Conservation (phyloP, 441 rosid species). For the Adansonia grandidieri region DNA sequence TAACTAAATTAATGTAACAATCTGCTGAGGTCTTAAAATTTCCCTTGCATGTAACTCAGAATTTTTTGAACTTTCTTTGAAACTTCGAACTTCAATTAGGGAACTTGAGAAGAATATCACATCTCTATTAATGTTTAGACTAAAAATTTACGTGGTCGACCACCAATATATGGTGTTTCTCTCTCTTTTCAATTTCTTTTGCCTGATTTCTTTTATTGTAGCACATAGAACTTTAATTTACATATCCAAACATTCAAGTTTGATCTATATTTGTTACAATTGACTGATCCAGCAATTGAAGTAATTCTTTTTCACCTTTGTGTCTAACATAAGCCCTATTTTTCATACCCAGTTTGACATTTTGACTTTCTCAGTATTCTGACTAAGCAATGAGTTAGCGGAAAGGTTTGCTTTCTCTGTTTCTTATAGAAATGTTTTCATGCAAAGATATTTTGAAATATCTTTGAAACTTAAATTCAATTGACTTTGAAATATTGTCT, state of each 20-base stretch:
- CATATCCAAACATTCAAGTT: not conserved
- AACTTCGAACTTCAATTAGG: not conserved
- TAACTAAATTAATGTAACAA: not conserved
- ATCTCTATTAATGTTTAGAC: not conserved
- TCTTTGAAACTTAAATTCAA: not conserved
- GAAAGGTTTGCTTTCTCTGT: not conserved
- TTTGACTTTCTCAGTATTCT: not conserved
- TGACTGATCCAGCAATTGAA: not conserved
- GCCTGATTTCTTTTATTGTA: not conserved
- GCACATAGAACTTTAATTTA: not conserved
- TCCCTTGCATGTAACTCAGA: not conserved
- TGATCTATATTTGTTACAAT: not conserved
- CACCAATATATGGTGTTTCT: not conserved
- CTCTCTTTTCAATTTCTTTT: not conserved
- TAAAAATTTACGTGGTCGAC: not conserved
- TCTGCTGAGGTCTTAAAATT: not conserved
- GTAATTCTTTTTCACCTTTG: not conserved
- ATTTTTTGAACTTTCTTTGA: not conserved
- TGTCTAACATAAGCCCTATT: not conserved
- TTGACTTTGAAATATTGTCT: not conserved
- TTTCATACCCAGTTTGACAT: not conserved
- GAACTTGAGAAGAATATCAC: not conserved
- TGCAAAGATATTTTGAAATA: not conserved
- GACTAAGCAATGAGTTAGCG: not conserved
- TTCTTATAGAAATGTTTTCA: not conserved